phyloP scores from a whole-genome alignment of 2,329 filamentous ascomycete species.

The Triangularia verruculosa region DNA sequence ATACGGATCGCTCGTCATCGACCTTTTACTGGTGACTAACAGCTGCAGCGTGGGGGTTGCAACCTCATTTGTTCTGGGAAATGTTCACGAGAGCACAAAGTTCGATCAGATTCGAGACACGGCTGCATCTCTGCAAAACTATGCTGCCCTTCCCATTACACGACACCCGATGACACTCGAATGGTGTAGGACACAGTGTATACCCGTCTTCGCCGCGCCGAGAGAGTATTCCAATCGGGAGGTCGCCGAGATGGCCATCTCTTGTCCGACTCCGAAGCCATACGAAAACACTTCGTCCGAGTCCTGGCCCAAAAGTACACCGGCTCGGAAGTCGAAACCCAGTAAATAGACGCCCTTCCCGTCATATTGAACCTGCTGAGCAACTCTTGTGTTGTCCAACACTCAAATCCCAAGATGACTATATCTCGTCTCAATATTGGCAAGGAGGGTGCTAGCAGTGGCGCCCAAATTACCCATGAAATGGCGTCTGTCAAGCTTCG shows the following conservation, averaged over 20 bases:
- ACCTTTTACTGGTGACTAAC: neutral
- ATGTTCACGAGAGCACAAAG: neutral
- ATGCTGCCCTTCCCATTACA: neutral
- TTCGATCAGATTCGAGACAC: too few species aligned
- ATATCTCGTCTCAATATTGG: neutral
- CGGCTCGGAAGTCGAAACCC: neutral
- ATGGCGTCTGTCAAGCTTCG: conserved; percentile 2
- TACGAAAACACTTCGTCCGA: neutral
- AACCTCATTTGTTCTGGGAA: neutral
- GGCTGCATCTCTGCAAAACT: neutral
- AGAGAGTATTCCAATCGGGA: neutral
- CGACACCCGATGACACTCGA: neutral
- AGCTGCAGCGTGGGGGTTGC: neutral
- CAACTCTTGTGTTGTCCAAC: neutral
- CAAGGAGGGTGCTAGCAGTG: neutral
- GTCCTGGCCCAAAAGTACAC: neutral
- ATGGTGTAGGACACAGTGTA: conserved; percentile 1
- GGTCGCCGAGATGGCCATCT: neutral
- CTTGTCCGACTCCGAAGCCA: neutral
- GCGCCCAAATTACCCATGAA: neutral
- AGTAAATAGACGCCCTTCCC: neutral
- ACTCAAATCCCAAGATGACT: neutral
- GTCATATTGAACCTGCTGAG: neutral
- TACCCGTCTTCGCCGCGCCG: neutral
- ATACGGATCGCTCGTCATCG: conserved; percentile 1